Evolutionary conservation across 352 stramenopile species (phyloP).

Genomic region (Phytophthora litchii): DNA sequence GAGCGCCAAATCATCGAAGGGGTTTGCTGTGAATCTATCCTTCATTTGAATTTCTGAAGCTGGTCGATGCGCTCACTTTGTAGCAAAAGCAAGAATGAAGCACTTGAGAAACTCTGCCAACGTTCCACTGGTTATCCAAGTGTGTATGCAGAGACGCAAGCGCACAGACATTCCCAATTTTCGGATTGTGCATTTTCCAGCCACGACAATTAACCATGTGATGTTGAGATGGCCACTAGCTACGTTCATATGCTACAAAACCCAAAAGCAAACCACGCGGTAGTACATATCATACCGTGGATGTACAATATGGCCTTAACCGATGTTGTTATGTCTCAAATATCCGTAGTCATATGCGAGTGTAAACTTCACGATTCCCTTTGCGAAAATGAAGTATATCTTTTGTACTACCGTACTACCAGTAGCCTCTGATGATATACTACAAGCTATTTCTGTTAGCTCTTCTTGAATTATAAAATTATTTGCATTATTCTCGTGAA

Average conservation of each 20-base stretch:
- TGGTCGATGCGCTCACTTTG: not conserved
- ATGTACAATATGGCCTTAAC: conserved; percentile 1
- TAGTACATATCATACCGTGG: not conserved
- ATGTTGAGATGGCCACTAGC: conserved; percentile 11
- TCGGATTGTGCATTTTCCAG: conserved; percentile 9
- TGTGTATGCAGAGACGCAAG: conserved; percentile 9
- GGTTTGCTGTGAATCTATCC: conserved; percentile 24
- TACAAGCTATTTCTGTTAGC: not conserved
- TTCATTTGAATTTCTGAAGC: conserved; percentile 20
- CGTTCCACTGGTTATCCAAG: not conserved
- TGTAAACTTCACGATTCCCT: too few relatives aligned
- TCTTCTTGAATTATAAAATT: not conserved
- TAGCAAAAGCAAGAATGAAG: conserved; percentile 17
- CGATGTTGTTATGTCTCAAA: conserved; percentile 6
- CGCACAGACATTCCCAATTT: conserved; percentile 13
- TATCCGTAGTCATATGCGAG: not conserved
- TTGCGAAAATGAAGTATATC: too few relatives aligned
- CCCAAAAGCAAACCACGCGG: conserved; percentile 1
- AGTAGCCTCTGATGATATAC: too few relatives aligned
- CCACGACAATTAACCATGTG: conserved; percentile 16
- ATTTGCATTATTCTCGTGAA: not conserved
- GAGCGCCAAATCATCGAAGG: conserved; percentile 27
- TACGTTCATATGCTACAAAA: conserved; percentile 17
- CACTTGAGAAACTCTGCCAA: not conserved
- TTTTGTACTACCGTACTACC: too few relatives aligned